phyloP scores from a whole-genome alignment of 2,329 filamentous ascomycete species.

The Malbranchea cinnamomea region DNA sequence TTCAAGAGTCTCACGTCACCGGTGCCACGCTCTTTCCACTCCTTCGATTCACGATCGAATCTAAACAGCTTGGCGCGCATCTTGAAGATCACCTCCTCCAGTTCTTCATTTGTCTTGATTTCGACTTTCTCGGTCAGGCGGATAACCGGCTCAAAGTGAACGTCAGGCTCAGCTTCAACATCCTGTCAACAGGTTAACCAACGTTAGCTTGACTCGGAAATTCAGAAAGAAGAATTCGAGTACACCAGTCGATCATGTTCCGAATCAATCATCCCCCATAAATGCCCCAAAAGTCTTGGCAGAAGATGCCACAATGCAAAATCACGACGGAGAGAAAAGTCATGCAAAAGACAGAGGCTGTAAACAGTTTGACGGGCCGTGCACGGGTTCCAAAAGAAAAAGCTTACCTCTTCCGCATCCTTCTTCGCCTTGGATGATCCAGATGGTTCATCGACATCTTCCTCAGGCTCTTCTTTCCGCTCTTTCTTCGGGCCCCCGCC shows the following conservation, averaged over 20 bases:
- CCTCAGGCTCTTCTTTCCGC: conserved; percentile 64
- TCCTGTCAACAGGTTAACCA: conserved; percentile 33
- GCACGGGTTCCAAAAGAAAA: conserved; percentile 5
- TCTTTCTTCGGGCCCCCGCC: conserved; percentile 95
- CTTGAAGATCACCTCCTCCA: conserved; percentile 96
- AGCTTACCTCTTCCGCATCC: conserved; percentile 42
- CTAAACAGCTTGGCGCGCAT: conserved; percentile 99
- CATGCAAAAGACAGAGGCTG: no score
- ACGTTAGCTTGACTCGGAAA: conserved; percentile 4
- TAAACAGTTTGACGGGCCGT: no score
- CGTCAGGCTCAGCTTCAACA: conserved; percentile 74
- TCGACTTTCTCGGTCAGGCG: conserved; percentile 94
- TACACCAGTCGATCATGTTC: no score
- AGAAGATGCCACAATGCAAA: no score
- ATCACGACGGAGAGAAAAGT: no score
- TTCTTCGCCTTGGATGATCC: conserved; percentile 74
- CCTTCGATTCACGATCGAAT: conserved; percentile 78
- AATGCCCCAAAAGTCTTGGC: no score
- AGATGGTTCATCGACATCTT: conserved; percentile 72
- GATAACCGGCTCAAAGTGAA: conserved; percentile 94
- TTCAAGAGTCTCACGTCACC: conserved; percentile 92
- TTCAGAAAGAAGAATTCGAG: no score
- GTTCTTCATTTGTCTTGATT: conserved; percentile 94
- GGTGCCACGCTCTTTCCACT: conserved; percentile 99
- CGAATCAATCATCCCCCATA: no score